Conservation (phyloP, 2,329 filamentous ascomycete genomes). For the Dryadomyces quercivorus region DNA sequence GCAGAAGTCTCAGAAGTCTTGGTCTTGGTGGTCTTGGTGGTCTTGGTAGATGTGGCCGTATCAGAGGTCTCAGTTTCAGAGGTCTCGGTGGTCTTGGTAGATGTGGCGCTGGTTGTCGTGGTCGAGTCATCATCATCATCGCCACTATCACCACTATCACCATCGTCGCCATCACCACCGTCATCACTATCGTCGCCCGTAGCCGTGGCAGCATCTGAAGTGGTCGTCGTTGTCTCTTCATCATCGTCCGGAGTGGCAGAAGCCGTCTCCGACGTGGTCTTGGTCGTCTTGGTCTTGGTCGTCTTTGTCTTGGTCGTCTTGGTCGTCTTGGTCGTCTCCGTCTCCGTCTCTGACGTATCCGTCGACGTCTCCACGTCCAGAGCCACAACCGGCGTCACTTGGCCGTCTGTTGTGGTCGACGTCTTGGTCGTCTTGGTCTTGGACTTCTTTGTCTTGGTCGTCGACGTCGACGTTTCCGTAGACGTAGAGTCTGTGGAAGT, state of each 20-base stretch:
- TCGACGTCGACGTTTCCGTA: not conserved
- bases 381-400: too few species aligned
- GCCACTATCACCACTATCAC: not conserved
- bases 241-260: too few species aligned
- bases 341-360: not conserved
- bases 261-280: not conserved
- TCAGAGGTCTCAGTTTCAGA: not conserved
- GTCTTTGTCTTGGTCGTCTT: not conserved
- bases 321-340: not conserved
- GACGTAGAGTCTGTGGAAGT: not conserved
- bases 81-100: not conserved
- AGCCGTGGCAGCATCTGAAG: too few species aligned
- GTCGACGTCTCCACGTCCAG: not conserved
- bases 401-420: not conserved
- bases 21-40: not conserved
- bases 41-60: not conserved
- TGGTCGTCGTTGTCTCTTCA: too few species aligned
- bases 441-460: not conserved
- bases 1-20: not conserved
- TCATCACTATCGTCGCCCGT: too few species aligned
- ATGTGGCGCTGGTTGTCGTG: not conserved
- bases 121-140: not conserved
- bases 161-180: not conserved
- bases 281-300: not conserved
- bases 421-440: not conserved